Evolutionary conservation across 2,329 filamentous ascomycete species (phyloP).

Genomic region (Trichophyton mentagrophytes): DNA sequence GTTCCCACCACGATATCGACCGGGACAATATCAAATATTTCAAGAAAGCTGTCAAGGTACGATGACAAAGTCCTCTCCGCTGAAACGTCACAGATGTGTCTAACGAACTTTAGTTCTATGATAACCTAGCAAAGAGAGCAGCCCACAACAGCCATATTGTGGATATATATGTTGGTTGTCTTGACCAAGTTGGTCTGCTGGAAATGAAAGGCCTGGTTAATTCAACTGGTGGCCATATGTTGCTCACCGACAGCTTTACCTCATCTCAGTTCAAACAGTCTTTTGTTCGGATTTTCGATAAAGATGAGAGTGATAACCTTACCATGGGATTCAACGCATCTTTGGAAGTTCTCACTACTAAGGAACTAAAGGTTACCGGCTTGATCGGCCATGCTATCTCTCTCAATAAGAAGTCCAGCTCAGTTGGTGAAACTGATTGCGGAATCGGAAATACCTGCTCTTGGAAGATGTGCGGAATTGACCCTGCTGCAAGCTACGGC

Average conservation of each 20-base stretch:
- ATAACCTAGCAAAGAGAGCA: slow-evolving; percentile 80
- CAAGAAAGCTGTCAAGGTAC: slow-evolving; percentile 92
- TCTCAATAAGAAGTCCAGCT: slow-evolving; percentile 93
- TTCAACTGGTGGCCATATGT: slow-evolving; percentile 94
- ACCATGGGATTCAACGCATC: slow-evolving; percentile 98
- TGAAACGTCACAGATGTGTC: slow-evolving; percentile 5
- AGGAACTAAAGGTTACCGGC: slow-evolving; percentile 95
- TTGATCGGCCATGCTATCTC: slow-evolving; percentile 94
- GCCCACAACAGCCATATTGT: slow-evolving; percentile 96
- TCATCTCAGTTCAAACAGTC: slow-evolving; percentile 99
- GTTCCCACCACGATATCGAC: slow-evolving; percentile 97
- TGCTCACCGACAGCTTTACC: slow-evolving; percentile 94
- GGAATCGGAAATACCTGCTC: slow-evolving; percentile 97
- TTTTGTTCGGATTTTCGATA: slow-evolving; percentile 92
- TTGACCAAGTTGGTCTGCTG: slow-evolving; percentile 90
- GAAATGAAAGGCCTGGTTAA: slow-evolving; percentile 98
- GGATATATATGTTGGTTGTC: slow-evolving; percentile 92
- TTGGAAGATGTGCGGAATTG: slow-evolving; percentile 99
- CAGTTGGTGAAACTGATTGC: slow-evolving; percentile 93
- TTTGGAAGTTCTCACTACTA: slow-evolving; percentile 89
- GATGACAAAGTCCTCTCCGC: slow-evolving; percentile 12
- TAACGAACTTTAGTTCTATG: slow-evolving; percentile 61
- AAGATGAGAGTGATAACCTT: slow-evolving; percentile 86
- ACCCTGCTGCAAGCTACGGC: slow-evolving; percentile 84
- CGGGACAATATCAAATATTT: slow-evolving; percentile 99